Percentiles rank a stretch among this genome's conserved stretches.
These are phyloP conservation scores for Pseudoscleropodium purum DNA, from an alignment of 225 moss, liverwort and hornwort genomes.

Conservation along the genomic window DNA sequence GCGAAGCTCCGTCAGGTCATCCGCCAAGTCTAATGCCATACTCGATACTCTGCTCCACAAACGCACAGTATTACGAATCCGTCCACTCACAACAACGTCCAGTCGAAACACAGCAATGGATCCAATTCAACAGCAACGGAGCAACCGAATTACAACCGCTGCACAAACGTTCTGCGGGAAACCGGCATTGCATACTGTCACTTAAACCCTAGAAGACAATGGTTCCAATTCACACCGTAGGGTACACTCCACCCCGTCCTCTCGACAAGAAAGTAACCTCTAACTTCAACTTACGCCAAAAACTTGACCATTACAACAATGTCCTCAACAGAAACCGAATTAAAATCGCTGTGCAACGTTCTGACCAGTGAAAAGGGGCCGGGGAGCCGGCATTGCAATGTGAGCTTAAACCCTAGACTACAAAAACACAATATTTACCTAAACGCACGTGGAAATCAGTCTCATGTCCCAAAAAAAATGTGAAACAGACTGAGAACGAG, in stretches of 20 bases:
- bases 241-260: neutral
- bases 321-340: neutral
- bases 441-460: neutral
- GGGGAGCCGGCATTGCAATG: neutral
- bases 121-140: neutral
- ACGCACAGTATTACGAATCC: neutral
- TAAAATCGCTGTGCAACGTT: neutral
- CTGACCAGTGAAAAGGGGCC: neutral
- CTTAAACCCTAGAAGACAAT: neutral
- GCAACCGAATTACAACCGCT: neutral
- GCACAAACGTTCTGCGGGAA: neutral
- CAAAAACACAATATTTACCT: neutral
- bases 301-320: neutral
- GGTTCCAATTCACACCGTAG: neutral
- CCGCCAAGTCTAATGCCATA: slow-evolving; percentile 28
- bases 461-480: neutral
- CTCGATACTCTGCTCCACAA: neutral
- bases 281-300: neutral
- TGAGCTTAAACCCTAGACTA: neutral
- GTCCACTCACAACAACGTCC: neutral
- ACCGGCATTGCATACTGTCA: neutral
- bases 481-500: neutral
- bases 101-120: neutral
- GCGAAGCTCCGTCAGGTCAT: slow-evolving; percentile 37
- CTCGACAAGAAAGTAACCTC: neutral